Percentiles rank a stretch among this genome's conserved stretches.
phyloP scores from a whole-genome alignment of 495 filamentous ascomycete genomes.

The Wilcoxina mikolae region DNA sequence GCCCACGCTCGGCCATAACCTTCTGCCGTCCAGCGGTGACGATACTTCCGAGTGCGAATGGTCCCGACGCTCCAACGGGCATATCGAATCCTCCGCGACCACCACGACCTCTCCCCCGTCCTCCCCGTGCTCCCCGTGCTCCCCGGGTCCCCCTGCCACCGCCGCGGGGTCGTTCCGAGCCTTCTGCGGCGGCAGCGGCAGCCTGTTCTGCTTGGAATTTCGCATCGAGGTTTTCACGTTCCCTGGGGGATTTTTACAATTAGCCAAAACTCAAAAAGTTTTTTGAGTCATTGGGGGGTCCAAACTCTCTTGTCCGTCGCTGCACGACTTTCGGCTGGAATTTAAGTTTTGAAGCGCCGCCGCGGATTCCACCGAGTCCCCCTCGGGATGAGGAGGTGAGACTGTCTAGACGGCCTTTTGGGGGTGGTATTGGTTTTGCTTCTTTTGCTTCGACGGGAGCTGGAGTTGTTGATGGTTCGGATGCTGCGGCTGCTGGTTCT shows the following conservation, averaged over 20 bases:
- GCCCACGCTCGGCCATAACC: conserved; percentile 4
- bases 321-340: conserved; percentile 21
- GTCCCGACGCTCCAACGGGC: conserved; percentile 13
- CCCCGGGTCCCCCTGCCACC: conserved; percentile 7
- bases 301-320: conserved; percentile 22
- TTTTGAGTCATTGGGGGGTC: neutral
- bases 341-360: conserved; percentile 14
- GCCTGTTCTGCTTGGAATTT: conserved; percentile 12
- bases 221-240: conserved; percentile 23
- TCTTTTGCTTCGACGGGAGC: conserved; percentile 5
- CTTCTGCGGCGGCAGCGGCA: neutral
- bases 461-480: neutral
- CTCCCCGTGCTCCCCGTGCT: neutral
- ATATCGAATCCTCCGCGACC: conserved; percentile 10
- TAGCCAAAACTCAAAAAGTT: neutral
- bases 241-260: conserved; percentile 11
- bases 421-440: conserved; percentile 20
- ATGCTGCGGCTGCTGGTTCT: neutral
- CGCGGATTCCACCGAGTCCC: conserved; percentile 3
- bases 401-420: conserved; percentile 23
- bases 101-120: conserved; percentile 14
- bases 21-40: conserved; percentile 9
- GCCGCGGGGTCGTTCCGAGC: conserved; percentile 6
- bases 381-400: conserved; percentile 2
- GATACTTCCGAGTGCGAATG: conserved; percentile 22